phyloP scores from a whole-genome alignment of 805 yeast species.

The Candida ascalaphidarum region DNA sequence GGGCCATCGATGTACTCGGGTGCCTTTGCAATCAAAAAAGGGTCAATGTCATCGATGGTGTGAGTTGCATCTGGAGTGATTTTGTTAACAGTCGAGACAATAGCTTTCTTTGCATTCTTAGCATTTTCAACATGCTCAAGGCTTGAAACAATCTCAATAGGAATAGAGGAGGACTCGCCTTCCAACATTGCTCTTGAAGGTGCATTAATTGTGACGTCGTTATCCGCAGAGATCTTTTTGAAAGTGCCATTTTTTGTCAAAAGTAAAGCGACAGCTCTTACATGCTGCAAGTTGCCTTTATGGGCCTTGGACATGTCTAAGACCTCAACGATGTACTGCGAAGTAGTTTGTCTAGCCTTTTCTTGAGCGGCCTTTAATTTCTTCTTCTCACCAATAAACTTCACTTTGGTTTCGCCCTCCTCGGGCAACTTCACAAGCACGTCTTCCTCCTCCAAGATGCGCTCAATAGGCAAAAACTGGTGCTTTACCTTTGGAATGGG shows the following conservation, averaged over 20 bases:
- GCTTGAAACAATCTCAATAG: conserved; percentile 54
- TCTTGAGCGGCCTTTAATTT: conserved; percentile 55
- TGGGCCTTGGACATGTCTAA: conserved; percentile 88
- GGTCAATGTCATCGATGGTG: conserved; percentile 56
- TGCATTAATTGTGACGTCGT: conserved; percentile 30
- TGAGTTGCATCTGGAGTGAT: conserved; percentile 60
- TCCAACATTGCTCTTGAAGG: conserved; percentile 32
- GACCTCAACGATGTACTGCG: conserved; percentile 51
- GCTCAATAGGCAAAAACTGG: conserved; percentile 53
- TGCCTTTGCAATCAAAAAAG: conserved; percentile 45
- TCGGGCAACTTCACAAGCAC: conserved; percentile 53
- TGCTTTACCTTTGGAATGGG: conserved; percentile 63
- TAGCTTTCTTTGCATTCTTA: conserved; percentile 58
- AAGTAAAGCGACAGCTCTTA: conserved; percentile 62
- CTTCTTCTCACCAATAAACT: conserved; percentile 52
- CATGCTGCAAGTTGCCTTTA: conserved; percentile 70
- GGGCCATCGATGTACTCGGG: conserved; percentile 29
- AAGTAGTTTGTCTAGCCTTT: conserved; percentile 51
- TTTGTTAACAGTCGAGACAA: conserved; percentile 66
- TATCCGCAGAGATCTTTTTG: conserved; percentile 25
- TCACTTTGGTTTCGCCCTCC: conserved; percentile 40
- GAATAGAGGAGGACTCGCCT: conserved; percentile 36
- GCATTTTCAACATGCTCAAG: conserved; percentile 37
- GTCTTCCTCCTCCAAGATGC: conserved; percentile 42
- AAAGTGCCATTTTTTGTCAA: conserved; percentile 48